Base-by-base conservation (phyloP, 352 stramenopile genomes). In the Phytophthora meadii region DNA sequence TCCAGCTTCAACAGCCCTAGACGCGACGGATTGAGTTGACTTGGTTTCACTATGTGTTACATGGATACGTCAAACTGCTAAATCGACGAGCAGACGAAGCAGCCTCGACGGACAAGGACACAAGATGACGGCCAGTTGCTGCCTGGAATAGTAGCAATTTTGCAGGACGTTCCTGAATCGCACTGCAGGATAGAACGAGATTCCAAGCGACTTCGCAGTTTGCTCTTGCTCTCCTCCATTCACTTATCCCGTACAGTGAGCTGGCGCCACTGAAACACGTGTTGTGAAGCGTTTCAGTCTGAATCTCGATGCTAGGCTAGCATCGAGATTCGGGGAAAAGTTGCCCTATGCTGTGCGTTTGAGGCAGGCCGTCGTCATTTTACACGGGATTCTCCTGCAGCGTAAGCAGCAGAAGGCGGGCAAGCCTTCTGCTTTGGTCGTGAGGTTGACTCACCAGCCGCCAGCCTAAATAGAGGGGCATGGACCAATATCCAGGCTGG, bases 1-100 rank as follows among this genome's bases (percentile, higher is more conserved):
- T 70, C 65, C 36, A 42, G 65, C 62, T 70, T 70, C 62, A 70
- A 70, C 47, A 34, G 30, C 61, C 53, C 37, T 34, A 44, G 34
- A 47, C 37, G 34, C 52, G 61, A 49, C 39, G 46, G 40, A 54
- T 42, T 39, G 24, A 48, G 22, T 51, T 50, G 9, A 47, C 40
- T 53, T 57, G 48, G 22, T 46, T 47, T 58, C 51, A 51, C 46
- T 65, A 64, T 22, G 30, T n/a, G 28, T 15, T 14, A 34, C 58
- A 60, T 62, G 30, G 52, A 64, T 12, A 48, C 53, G 25, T 46
- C 53, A 51, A 62, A 56, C 50, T 54, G 52, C 34, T 15, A 64
- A 40, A 57, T 46, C 25, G 11, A 19, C 48, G 19, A 57, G 37
- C 45, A 64, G 54, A 69, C 54, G 54, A 54, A 42, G 22, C 27